Base-by-base conservation (phyloP, 169 alveolate species). In the Sarcocystis neurona region DNA sequence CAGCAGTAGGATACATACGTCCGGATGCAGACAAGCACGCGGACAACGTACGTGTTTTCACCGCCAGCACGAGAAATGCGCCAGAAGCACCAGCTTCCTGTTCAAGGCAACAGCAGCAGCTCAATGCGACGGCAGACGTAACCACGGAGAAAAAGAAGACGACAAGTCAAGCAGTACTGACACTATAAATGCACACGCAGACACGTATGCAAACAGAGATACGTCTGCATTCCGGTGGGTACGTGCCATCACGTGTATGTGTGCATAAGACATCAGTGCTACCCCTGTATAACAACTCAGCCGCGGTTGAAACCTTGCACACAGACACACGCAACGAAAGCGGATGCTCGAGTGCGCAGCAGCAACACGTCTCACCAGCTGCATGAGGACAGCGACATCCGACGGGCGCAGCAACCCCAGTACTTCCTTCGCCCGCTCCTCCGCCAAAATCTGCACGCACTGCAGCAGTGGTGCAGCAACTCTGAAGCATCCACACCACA, bases 381-480 rank as follows among this genome's bases (percentile, higher is more conserved):
- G 60, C 48, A 44, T 72, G 30, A 72, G 56, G 58, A 72, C 60
- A 15, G 37, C 43, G 56, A 72, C 48, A 39, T 72, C 56, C 58
- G n/a, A 12, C 39, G 37, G 34, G 37, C 82, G 48, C 23, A n/a
- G 20, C 58, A 72, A 56, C 20, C 41, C 82, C 30, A 72, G 50
- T 15, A 72, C 37, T 41, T 39, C 32, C 60, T 44, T 39, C 56
- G 82, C 18, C 8, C 43, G 39, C 23, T 44, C 82, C 43, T 72
- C 82, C 37, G 56, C 82, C n/a, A 44, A 39, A 23, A 72, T n/a
- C 43, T 72, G 82, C 30, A 72, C 37, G 34, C 82, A 41, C 10
- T 20, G 32, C 34, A 72, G 56, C 12, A 72, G 56, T 10, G 82
- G 82, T 8, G 56, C 82, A 1, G 82, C 82, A 3, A 72, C 82